Conservation (phyloP, 2,329 filamentous ascomycete genomes). For the Aspergillus tanneri region DNA sequence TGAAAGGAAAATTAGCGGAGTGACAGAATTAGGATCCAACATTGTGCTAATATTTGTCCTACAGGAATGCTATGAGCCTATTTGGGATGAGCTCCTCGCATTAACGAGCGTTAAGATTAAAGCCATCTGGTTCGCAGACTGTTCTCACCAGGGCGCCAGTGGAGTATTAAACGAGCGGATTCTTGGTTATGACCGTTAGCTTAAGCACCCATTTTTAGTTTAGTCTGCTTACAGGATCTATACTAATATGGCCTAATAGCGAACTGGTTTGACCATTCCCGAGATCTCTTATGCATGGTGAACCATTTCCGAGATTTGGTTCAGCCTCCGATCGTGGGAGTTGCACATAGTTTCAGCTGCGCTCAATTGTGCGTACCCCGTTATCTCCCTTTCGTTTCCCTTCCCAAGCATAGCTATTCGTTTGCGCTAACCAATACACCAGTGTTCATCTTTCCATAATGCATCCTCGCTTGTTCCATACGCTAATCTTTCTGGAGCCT, state of each 20-base stretch:
- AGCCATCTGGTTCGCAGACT: slow-evolving; percentile 78
- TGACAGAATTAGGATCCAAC: too few relatives aligned
- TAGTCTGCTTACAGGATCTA: background rate
- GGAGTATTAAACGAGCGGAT: slow-evolving; percentile 68
- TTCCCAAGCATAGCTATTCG: background rate
- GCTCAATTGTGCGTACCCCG: slow-evolving; percentile 56
- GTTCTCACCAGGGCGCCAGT: slow-evolving; percentile 72
- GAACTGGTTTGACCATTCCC: slow-evolving; percentile 60
- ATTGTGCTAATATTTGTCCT: too few relatives aligned
- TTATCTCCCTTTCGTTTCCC: background rate
- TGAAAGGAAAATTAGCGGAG: too few relatives aligned
- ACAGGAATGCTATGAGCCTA: slow-evolving; percentile 79
- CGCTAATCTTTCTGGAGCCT: slow-evolving; percentile 72
- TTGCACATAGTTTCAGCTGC: slow-evolving; percentile 81
- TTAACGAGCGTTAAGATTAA: slow-evolving; percentile 64
- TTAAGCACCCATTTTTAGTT: slow-evolving; percentile 38
- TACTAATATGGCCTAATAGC: slow-evolving; percentile 58
- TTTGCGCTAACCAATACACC: background rate
- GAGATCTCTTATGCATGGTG: slow-evolving; percentile 66
- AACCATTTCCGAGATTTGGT: slow-evolving; percentile 11
- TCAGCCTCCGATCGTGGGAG: slow-evolving; percentile 62
- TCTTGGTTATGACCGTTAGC: slow-evolving; percentile 74
- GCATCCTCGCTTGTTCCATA: slow-evolving; percentile 72
- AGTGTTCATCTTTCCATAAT: slow-evolving; percentile 62
- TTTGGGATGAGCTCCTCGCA: slow-evolving; percentile 73